Conservation (phyloP, 129 eudicot species). For the Lonicera japonica region DNA sequence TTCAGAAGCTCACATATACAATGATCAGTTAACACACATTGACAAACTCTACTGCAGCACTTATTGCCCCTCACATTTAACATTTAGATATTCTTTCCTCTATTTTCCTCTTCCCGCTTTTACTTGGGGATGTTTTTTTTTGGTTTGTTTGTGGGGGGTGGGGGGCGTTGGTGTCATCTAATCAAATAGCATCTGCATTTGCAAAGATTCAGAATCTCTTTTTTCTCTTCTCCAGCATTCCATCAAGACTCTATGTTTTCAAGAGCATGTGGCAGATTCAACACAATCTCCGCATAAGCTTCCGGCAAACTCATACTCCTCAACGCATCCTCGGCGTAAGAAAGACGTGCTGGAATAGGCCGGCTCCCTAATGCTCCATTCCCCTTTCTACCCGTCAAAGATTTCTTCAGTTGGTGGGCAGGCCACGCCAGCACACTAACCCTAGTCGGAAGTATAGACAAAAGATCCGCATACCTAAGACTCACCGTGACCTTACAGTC, state of each 20-base stretch:
- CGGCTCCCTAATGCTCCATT: slow-evolving; percentile 28
- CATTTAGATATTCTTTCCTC: too few species aligned
- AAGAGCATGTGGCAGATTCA: slow-evolving; percentile 56
- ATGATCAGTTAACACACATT: too few species aligned
- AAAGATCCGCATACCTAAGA: slow-evolving; percentile 62
- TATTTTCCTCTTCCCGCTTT: too few species aligned
- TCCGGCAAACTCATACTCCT: slow-evolving; percentile 80
- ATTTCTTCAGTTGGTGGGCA: slow-evolving; percentile 35
- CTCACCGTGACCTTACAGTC: slow-evolving; percentile 82
- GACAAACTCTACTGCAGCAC: too few species aligned
- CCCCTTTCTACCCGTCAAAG: slow-evolving; percentile 35
- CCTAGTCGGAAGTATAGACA: slow-evolving; percentile 70
- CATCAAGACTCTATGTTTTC: neutral
- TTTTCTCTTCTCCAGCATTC: too few species aligned
- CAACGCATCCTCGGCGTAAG: slow-evolving; percentile 76
- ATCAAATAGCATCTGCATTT: too few species aligned
- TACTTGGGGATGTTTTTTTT: too few species aligned
- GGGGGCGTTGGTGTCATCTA: too few species aligned
- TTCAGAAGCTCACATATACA: too few species aligned
- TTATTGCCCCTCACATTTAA: too few species aligned
- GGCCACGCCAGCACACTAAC: slow-evolving; percentile 97
- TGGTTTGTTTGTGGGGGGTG: too few species aligned
- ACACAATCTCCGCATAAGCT: slow-evolving; percentile 90
- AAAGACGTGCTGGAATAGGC: slow-evolving; percentile 62
- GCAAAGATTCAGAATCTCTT: too few species aligned